Conservation (phyloP, 108 stramenopile genomes). For the Skeletonema marinoi region DNA sequence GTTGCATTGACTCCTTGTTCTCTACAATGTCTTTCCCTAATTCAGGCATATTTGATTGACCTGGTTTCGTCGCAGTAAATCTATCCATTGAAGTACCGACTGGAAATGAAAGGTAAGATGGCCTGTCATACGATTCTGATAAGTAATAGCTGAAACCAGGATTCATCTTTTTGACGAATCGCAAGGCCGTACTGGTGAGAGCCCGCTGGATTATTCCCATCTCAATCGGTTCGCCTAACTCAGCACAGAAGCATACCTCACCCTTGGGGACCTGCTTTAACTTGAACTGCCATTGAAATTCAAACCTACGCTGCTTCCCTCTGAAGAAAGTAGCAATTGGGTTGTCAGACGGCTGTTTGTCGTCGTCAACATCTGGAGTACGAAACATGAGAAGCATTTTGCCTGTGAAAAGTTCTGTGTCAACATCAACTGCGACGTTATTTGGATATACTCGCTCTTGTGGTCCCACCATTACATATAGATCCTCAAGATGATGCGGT, state of each 20-base stretch:
- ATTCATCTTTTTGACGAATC: slow-evolving; percentile 85
- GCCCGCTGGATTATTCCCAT: slow-evolving; percentile 91
- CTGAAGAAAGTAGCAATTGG: slow-evolving; percentile 54
- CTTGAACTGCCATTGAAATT: slow-evolving; percentile 90
- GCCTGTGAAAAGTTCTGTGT: slow-evolving; percentile 83
- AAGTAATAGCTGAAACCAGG: slow-evolving; percentile 39
- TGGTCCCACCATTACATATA: slow-evolving; percentile 44
- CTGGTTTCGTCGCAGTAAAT: slow-evolving; percentile 79
- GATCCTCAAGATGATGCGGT: slow-evolving; percentile 25
- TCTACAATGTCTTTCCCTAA: slow-evolving; percentile 82
- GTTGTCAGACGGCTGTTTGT: slow-evolving; percentile 28
- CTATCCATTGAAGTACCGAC: slow-evolving; percentile 85
- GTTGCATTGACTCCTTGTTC: slow-evolving; percentile 62
- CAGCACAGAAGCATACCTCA: slow-evolving; percentile 78
- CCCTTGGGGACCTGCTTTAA: slow-evolving; percentile 81
- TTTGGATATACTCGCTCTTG: slow-evolving; percentile 57
- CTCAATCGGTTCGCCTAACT: slow-evolving; percentile 79
- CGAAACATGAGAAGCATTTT: slow-evolving; percentile 83
- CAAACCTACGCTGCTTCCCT: slow-evolving; percentile 85
- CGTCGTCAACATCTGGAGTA: slow-evolving; percentile 77
- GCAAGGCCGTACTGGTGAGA: slow-evolving; percentile 83
- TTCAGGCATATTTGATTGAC: slow-evolving; percentile 59
- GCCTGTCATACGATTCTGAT: slow-evolving; percentile 38
- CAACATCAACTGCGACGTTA: slow-evolving; percentile 33
- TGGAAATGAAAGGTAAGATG: slow-evolving; percentile 87